Conservation (phyloP, 352 stramenopile genomes). For the Pythium aristosporum region DNA sequence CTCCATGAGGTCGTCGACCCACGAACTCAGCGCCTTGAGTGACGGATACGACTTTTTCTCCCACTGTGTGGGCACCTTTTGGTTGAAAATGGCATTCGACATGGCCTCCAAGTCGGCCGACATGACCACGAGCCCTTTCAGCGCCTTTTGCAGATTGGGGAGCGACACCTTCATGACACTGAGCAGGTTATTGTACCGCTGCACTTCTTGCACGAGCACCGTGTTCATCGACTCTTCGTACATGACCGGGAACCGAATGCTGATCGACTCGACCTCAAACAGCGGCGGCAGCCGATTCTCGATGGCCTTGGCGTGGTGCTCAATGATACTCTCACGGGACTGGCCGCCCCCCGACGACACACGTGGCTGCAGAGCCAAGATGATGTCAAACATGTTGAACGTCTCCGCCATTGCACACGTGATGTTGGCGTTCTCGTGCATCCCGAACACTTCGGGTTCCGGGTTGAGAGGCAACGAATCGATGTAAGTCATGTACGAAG, state of each 20-base stretch:
- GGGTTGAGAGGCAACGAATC: constrained; percentile 82
- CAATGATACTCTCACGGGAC: constrained; percentile 88
- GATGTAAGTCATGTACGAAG: constrained; percentile 87
- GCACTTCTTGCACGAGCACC: constrained; percentile 90
- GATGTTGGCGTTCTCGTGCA: constrained; percentile 95
- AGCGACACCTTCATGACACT: constrained; percentile 83
- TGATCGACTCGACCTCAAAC: constrained; percentile 87
- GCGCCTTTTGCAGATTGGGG: constrained; percentile 81
- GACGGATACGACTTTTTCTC: constrained; percentile 90
- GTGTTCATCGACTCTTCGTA: constrained; percentile 93
- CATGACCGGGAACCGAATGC: constrained; percentile 81
- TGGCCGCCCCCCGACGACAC: constrained; percentile 72
- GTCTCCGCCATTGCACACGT: constrained; percentile 90
- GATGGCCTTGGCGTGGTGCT: constrained; percentile 80
- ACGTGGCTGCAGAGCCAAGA: constrained; percentile 80
- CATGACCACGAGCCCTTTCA: constrained; percentile 75
- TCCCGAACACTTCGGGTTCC: constrained; percentile 92
- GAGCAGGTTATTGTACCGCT: constrained; percentile 89
- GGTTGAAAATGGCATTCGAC: constrained; percentile 83
- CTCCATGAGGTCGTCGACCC: constrained; percentile 87
- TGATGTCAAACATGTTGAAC: constrained; percentile 89
- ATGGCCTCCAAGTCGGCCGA: constrained; percentile 70
- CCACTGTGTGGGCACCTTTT: constrained; percentile 86
- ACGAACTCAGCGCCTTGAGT: constrained; percentile 86
- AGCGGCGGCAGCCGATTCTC: constrained; percentile 66